Conservation (phyloP, 805 yeast genomes). For the Blastobotrys peoriensis region DNA sequence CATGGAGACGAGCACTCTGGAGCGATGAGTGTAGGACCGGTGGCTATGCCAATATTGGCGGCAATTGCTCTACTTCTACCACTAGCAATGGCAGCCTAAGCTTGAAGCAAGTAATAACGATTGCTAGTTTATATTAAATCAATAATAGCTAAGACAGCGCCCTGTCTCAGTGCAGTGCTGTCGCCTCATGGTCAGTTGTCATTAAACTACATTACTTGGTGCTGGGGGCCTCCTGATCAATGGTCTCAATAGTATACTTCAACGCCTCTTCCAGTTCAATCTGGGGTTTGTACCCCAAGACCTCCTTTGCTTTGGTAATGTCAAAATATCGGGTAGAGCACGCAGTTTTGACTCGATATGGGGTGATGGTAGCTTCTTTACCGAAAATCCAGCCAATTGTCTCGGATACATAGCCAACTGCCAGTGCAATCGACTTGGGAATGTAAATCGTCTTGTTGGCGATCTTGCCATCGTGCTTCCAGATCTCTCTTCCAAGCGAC, state of each 20-base stretch:
- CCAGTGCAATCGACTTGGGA: conserved; percentile 68
- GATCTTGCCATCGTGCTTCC: conserved; percentile 93
- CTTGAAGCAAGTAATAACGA: too few species aligned
- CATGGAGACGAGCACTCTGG: too few species aligned
- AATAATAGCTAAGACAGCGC: too few species aligned
- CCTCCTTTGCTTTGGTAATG: conserved; percentile 73
- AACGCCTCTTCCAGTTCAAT: conserved; percentile 79
- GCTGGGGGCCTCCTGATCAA: too few species aligned
- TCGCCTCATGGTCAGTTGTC: too few species aligned
- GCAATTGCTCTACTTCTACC: too few species aligned
- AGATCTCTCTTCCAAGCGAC: conserved; percentile 93
- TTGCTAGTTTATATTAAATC: too few species aligned
- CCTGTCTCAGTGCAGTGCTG: too few species aligned
- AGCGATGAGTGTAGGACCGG: too few species aligned
- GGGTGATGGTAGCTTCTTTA: conserved; percentile 90
- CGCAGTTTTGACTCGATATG: conserved; percentile 87
- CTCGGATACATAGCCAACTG: conserved; percentile 76
- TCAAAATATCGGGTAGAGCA: conserved; percentile 94
- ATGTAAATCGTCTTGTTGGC: conserved; percentile 65
- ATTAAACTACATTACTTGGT: too few species aligned
- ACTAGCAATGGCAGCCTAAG: too few species aligned
- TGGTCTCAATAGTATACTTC: conserved; percentile 73
- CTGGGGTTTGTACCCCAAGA: conserved; percentile 74
- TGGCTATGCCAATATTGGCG: too few species aligned
- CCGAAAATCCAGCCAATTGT: conserved; percentile 62